These are phyloP conservation scores for Aspergillus phoenicis DNA, from an alignment of 2,329 filamentous ascomycete genomes.

Conservation along the genomic window DNA sequence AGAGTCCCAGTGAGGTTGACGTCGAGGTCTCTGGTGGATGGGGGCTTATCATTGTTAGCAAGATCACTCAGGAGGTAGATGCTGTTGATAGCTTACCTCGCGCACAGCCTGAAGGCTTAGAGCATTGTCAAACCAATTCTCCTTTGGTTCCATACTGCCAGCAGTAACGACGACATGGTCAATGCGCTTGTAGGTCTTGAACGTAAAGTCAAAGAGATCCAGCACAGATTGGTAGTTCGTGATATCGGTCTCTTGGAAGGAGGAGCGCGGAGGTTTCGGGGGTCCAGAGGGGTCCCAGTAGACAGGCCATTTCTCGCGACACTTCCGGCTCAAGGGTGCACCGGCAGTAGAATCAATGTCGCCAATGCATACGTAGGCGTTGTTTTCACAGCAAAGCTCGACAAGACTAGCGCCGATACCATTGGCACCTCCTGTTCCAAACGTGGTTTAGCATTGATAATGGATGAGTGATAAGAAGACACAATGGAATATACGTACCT, in stretches of 20 bases:
- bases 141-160: conserved; percentile 47
- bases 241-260: conserved; percentile 51
- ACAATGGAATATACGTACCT: conserved; percentile 12
- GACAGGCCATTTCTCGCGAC: conserved; percentile 19
- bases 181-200: conserved; percentile 48
- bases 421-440: conserved; percentile 44
- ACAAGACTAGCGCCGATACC: conserved; percentile 50
- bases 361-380: conserved; percentile 50
- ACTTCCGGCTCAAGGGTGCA: conserved; percentile 30
- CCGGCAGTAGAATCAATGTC: conserved; percentile 43
- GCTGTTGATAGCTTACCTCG: conserved; percentile 30
- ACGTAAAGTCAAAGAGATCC: conserved; percentile 51
- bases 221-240: conserved; percentile 51
- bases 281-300: conserved; percentile 19
- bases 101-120: conserved; percentile 49
- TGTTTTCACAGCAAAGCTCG: conserved; percentile 40
- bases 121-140: conserved; percentile 49
- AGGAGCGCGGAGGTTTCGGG: conserved; percentile 25
- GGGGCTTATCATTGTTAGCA: conserved; percentile 21
- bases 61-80: neutral
- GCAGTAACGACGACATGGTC: conserved; percentile 55
- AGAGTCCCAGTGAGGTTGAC: conserved; percentile 53
- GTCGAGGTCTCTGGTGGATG: conserved; percentile 45
- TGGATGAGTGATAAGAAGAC: no score
- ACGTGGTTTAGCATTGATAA: neutral